Evolutionary conservation across 2,329 filamentous ascomycete genomes (phyloP).

Genomic region (Aspergillus phoenicis): DNA sequence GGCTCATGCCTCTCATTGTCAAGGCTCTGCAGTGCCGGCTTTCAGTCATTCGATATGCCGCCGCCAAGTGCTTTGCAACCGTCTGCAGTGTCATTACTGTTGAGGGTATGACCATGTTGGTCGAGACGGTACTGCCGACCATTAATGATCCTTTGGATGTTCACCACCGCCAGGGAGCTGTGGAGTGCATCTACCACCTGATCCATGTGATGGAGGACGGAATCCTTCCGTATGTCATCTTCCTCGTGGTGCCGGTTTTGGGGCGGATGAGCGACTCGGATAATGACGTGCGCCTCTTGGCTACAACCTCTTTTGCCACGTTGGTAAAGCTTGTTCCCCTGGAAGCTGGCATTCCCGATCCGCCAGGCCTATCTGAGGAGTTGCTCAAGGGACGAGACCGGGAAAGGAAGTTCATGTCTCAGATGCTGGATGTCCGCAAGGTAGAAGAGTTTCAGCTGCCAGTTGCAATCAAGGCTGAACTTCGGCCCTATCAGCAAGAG

Average conservation of each 20-base stretch:
- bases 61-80: conserved; percentile 95
- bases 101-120: conserved; percentile 91
- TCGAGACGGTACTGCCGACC: conserved; percentile 87
- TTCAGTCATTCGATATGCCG: conserved; percentile 93
- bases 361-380: conserved; percentile 86
- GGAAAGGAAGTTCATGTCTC: conserved; percentile 93
- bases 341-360: conserved; percentile 95
- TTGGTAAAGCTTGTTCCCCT: conserved; percentile 95
- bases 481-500: conserved; percentile 96
- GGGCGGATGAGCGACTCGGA: conserved; percentile 98
- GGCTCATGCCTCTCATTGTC: conserved; percentile 81
- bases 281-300: conserved; percentile 89
- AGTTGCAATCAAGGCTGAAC: conserved; percentile 93
- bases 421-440: conserved; percentile 95
- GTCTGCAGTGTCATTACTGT: conserved; percentile 96
- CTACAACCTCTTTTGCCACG: conserved; percentile 95
- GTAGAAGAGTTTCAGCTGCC: conserved; percentile 92
- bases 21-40: conserved; percentile 84
- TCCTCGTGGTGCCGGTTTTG: conserved; percentile 94
- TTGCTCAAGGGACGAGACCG: conserved; percentile 87
- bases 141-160: conserved; percentile 90
- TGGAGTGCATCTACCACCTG: conserved; percentile 93
- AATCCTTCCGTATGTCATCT: conserved; percentile 96
- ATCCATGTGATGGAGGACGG: conserved; percentile 98
- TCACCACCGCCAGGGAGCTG: conserved; percentile 86